Evolutionary conservation across 2,329 filamentous ascomycete species (phyloP), one percentile per base, ranked within the genome.

Genomic region (Colletotrichum horii): DNA sequence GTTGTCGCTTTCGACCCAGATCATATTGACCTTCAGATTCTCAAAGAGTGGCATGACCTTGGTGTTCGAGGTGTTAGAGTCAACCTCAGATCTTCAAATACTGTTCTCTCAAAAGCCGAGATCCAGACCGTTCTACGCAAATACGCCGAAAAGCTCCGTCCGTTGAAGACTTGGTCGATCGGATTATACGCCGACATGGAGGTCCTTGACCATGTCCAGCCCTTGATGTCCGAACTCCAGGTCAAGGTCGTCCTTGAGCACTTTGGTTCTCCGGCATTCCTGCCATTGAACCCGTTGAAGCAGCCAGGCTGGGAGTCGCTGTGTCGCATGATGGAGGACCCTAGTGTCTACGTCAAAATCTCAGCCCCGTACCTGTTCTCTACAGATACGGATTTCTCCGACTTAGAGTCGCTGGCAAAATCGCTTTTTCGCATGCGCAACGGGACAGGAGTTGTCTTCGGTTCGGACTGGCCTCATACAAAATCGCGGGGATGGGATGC

Each of bases 381-480:
- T 3, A 0, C 24, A 1, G 9, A 60, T 30, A 8, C 56, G 3
- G 11, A 14, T 0, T 22, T 52, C 43, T 52, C 43, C 1, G 0
- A 19, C 19, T n/a, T 28, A 26, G 26, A 30, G 8, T 60, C 56
- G 14, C 0, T 60, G 0, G 11, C 56, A 30, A 28, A 60, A 2
- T 0, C 56, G n/a, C 26, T 28, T 28, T 28, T 60, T 3, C 24
- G 5, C 56, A 60, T 60, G 22, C 24, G 56, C 9, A 30, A 28
- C 56, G 56, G 22, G 0, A 0, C 24, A 2, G 56, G 56, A n/a
- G 26, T 30, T n/a, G 56, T 60, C 1, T 60, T 60, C 5, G 56
- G 56, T 14, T 60, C 26, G 3, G 56, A 60, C 26, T 30, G 15
- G 56, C 26, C 56, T 14, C 56, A 60, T 5, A 60, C 56, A 6